Evolutionary conservation across 2,329 filamentous ascomycete genomes (phyloP), one percentile per base, ranked within the genome.

Genomic region (Aulographum hederae): DNA sequence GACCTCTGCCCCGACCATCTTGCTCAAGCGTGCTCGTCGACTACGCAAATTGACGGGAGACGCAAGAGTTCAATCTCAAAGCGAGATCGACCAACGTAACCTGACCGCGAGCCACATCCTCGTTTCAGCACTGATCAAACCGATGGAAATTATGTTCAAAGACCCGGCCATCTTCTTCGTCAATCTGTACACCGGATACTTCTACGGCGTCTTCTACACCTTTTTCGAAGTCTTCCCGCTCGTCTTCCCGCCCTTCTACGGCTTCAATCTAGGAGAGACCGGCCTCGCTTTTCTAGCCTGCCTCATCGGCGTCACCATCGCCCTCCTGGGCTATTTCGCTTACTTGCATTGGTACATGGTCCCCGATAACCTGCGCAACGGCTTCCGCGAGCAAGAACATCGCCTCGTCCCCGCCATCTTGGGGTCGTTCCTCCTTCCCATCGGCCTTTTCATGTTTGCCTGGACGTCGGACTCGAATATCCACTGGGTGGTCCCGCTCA

Each of bases 261-360:
- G 65, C 27, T 78, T 71, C 68, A 61, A 57, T 11, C 47, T 60
- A 19, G 69, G 69, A 19, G 56, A 72, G 19, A 65, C 69, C 23
- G 70, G 73, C 14, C 58, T 78, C 1, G 61, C 77, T 1, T 79
- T 81, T 49, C 47, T 80, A 15, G 76, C 77, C 26, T 67, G 81
- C 5, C 64, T 69, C 6, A 64, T 78, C 17, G 77, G 78, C 33
- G 76, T 57, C 5, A 69, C 69, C 1, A 61, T 25, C 21, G 21
- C 21, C 21, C 78, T 2, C 5, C 10, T 25, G 10, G 13, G 10
- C 21, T 25, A 10, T 13, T 10, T 25, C 21, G 21, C 10, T 13
- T 10, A 25, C 21, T 13, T 13, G 21, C 21, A 25, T 13, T n/a
- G n/a, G n/a, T 25, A 25, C 21, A 25, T 25, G 21, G 13, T 10